Evolutionary conservation across 352 stramenopile species (phyloP).

Genomic region (Phytophthora fragariaefolia): DNA sequence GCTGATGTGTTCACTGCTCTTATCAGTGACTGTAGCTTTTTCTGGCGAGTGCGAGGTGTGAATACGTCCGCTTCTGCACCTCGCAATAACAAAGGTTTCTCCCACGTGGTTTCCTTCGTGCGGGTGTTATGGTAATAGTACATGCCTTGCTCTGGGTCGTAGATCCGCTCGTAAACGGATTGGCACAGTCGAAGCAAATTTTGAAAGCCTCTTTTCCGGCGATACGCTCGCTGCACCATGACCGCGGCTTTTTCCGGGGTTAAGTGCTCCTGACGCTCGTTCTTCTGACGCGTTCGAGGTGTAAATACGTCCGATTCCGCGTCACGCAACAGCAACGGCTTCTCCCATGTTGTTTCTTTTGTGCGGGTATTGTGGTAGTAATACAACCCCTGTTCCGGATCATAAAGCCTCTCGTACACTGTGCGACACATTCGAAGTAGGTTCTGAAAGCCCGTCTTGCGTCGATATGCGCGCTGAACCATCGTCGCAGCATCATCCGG

Average conservation of each 20-base stretch:
- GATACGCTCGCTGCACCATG: conserved; percentile 70
- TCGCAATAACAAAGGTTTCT: conserved; percentile 62
- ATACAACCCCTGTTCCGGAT: conserved; percentile 52
- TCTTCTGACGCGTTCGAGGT: conserved; percentile 30
- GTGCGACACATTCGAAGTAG: conserved; percentile 52
- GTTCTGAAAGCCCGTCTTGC: conserved; percentile 48
- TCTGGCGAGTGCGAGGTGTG: conserved; percentile 55
- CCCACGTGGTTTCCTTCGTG: conserved; percentile 73
- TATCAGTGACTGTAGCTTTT: conserved; percentile 43
- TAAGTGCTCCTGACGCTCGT: conserved; percentile 14
- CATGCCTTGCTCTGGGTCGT: conserved; percentile 49
- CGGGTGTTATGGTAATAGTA: conserved; percentile 88
- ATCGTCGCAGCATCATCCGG: conserved; percentile 51
- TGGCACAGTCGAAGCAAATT: conserved; percentile 51
- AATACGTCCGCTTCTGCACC: conserved; percentile 48
- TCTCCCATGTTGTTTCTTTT: conserved; percentile 70
- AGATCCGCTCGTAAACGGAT: conserved; percentile 75
- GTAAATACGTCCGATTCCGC: conserved; percentile 54
- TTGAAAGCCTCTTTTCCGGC: conserved; percentile 53
- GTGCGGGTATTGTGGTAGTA: conserved; percentile 88
- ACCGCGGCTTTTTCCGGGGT: conserved; percentile 45
- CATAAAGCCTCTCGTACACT: conserved; percentile 80
- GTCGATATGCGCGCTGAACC: conserved; percentile 65
- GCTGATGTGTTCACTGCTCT: conserved; percentile 4
- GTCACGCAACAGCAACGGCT: conserved; percentile 58